Percentiles rank a stretch among this genome's conserved stretches.
These are phyloP conservation scores for Mycena maculata DNA, from an alignment of 768 basidiomycete genomes.

Conservation along the genomic window DNA sequence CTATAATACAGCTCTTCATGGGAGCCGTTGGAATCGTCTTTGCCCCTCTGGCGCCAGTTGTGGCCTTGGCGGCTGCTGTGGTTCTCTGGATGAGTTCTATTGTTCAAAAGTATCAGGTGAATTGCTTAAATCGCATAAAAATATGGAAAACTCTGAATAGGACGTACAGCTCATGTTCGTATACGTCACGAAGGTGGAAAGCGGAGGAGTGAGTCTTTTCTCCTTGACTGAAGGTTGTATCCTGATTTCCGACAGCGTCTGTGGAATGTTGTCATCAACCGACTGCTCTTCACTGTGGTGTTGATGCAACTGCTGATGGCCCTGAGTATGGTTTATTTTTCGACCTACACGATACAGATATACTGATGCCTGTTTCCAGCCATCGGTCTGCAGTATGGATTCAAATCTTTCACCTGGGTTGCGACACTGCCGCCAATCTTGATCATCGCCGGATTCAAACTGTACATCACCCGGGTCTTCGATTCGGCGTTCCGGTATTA, in stretches of 20 bases:
- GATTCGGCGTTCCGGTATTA: constrained; percentile 81
- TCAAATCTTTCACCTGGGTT: constrained; percentile 82
- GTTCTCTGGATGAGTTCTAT: constrained; percentile 91
- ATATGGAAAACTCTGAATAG: not conserved
- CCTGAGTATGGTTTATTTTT: constrained; percentile 75
- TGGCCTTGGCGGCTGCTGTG: constrained; percentile 81
- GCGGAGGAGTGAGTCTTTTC: constrained; percentile 80
- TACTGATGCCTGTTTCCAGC: constrained; percentile 55
- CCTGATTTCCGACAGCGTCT: too few species aligned
- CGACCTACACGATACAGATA: not conserved
- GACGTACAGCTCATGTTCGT: constrained; percentile 87
- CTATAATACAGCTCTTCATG: constrained; percentile 84
- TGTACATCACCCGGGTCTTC: constrained; percentile 80
- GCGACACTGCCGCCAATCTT: constrained; percentile 89
- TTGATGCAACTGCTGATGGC: constrained; percentile 91
- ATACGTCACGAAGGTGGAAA: constrained; percentile 88
- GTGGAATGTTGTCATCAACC: constrained; percentile 95
- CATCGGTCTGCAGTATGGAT: constrained; percentile 84
- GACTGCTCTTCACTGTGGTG: constrained; percentile 79
- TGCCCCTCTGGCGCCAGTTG: constrained; percentile 93
- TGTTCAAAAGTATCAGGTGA: constrained; percentile 88
- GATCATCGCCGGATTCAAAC: constrained; percentile 84
- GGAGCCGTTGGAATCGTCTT: constrained; percentile 94
- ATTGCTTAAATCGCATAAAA: not conserved
- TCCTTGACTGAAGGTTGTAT: too few species aligned